phyloP scores from a whole-genome alignment of 345 rosid genomes.

The Erucastrum elatum region DNA sequence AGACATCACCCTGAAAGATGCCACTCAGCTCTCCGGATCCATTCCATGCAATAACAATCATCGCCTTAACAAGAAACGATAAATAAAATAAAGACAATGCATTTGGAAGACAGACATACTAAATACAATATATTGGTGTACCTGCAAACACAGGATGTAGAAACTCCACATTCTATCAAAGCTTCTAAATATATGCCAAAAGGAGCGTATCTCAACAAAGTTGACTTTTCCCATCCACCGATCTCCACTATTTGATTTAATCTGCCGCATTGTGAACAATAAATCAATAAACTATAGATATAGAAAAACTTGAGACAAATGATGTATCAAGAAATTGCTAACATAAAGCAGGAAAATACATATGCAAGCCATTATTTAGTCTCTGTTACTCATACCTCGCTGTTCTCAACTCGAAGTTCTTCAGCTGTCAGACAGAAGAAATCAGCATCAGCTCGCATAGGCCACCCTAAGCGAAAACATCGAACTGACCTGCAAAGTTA shows the following conservation, averaged over 20 bases:
- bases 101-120: background rate
- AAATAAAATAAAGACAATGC: slow-evolving; percentile 19
- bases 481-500: slow-evolving; percentile 57
- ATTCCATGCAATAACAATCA: slow-evolving; percentile 67
- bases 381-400: slow-evolving; percentile 43
- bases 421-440: slow-evolving; percentile 55
- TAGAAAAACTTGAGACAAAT: slow-evolving; percentile 6
- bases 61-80: slow-evolving; percentile 46
- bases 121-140: slow-evolving; percentile 25
- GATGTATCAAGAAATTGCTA: background rate
- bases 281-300: background rate
- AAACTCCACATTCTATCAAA: slow-evolving; percentile 75
- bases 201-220: slow-evolving; percentile 64
- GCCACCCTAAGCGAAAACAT: slow-evolving; percentile 77
- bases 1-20: slow-evolving; percentile 51
- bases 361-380: background rate
- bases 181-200: slow-evolving; percentile 68
- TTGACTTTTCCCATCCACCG: slow-evolving; percentile 59
- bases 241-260: slow-evolving; percentile 38
- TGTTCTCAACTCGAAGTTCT: slow-evolving; percentile 38
- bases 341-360: background rate
- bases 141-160: slow-evolving; percentile 60
- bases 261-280: slow-evolving; percentile 36
- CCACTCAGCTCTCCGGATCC: slow-evolving; percentile 50
- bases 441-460: slow-evolving; percentile 74